Evolutionary conservation across 176 grass and related monocot species (phyloP), one percentile per base, ranked within the genome.

Genomic region (Avena atlantica): DNA sequence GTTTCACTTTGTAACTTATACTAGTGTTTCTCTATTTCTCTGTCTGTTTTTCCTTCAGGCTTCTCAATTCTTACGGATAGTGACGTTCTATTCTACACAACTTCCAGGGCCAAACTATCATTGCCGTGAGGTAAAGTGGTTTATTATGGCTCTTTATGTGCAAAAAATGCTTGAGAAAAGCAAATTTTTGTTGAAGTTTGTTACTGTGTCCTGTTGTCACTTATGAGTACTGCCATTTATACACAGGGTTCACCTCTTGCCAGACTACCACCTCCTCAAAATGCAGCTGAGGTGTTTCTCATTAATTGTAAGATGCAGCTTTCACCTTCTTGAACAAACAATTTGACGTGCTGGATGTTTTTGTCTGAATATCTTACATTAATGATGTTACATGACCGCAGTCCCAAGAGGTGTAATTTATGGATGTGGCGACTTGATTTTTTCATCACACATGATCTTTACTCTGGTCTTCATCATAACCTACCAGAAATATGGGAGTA

Each of bases 401-500:
- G 95, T 97, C 78, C 95, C 95, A 51, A 81, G 53, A 19, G 95
- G 92, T 66, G 91, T 94, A n/a, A 89, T 95, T 80, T 97, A 88
- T 76, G 95, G 95, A 25, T 97, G 95, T 61, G 95, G 95, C 20
- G 95, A 97, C 81, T 79, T 97, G 70, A 97, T 97, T 90, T 97
- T 97, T 83, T 97, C 95, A 58, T 97, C 95, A 9, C 95, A 97
- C 85, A 97, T 95, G 95, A 97, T 97, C 82, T 97, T 97, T 60
- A 97, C 85, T 62, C 80, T 97, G 58, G 91, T 93, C 8, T 97
- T 95, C 85, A 87, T 95, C 20, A 49, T 79, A 81, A 95, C 95
- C 24, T 97, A 95, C 59, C 91, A 97, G 51, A 97, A 97, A 78
- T 97, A 97, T 86, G 95, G 95, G 45, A 88, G 82, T 72, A 86